These are phyloP conservation scores for Fusarium globosum DNA, from an alignment of 2,329 filamentous ascomycete genomes.

Conservation along the genomic window DNA sequence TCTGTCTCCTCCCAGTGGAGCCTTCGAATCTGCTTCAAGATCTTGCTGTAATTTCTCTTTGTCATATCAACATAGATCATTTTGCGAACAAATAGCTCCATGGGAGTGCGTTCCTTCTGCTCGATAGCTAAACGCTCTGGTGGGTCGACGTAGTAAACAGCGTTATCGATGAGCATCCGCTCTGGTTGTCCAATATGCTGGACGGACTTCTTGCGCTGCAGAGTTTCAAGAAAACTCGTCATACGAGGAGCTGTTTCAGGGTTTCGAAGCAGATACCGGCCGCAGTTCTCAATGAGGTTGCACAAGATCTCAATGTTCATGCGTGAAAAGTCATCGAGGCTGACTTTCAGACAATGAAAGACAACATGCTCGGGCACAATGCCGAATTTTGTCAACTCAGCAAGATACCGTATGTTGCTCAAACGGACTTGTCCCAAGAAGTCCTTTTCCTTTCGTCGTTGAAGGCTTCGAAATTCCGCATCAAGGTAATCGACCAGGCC, in stretches of 20 bases:
- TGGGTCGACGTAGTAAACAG: conserved; percentile 96
- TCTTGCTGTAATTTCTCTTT: conserved; percentile 92
- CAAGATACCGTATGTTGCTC: conserved; percentile 96
- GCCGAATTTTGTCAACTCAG: conserved; percentile 97
- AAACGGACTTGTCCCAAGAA: conserved; percentile 94
- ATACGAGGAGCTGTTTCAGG: conserved; percentile 93
- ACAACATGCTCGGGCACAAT: conserved; percentile 98
- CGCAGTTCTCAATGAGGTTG: conserved; percentile 95
- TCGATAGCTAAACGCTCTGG: conserved; percentile 93
- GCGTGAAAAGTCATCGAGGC: conserved; percentile 94
- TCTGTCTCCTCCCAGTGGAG: conserved; percentile 97
- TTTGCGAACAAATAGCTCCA: conserved; percentile 92
- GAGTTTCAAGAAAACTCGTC: conserved; percentile 91
- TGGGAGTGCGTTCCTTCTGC: conserved; percentile 94
- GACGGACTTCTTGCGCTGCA: conserved; percentile 94
- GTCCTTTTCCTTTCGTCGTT: conserved; percentile 97
- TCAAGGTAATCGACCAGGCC: conserved; percentile 92
- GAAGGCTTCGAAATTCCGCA: conserved; percentile 95
- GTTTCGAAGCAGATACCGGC: conserved; percentile 91
- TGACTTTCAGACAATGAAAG: conserved; percentile 98
- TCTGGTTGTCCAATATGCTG: conserved; percentile 96
- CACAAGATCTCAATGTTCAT: conserved; percentile 99
- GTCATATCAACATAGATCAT: conserved; percentile 94
- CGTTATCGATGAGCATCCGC: conserved; percentile 98
- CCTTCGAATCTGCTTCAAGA: conserved; percentile 92